Evolutionary conservation across 345 rosid genomes (phyloP).

Genomic region (Pistacia integerrima): DNA sequence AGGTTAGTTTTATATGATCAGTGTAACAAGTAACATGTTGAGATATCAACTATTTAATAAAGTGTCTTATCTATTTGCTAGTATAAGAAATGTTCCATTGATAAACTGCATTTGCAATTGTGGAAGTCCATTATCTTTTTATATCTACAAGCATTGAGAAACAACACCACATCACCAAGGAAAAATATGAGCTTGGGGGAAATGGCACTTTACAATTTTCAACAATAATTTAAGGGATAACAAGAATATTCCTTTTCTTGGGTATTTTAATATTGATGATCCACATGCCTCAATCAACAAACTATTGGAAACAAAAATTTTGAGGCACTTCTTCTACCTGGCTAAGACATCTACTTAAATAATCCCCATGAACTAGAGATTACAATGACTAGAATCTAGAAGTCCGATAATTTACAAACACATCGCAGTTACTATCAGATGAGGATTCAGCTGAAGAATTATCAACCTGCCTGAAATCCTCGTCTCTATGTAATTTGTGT

Average conservation of each 20-base stretch:
- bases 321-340: conserved; percentile 32
- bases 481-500: conserved; percentile 21
- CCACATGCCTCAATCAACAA: conserved; percentile 34
- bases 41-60: background rate
- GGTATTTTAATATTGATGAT: conserved; percentile 16
- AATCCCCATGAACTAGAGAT: conserved; percentile 29
- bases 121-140: background rate
- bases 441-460: conserved; percentile 29
- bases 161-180: background rate
- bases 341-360: conserved; percentile 24
- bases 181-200: background rate
- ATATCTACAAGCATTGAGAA: background rate
- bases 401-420: conserved; percentile 50
- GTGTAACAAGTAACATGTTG: background rate
- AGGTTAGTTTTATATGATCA: background rate
- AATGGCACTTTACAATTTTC: conserved; percentile 22
- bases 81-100: no score
- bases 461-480: conserved; percentile 26
- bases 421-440: conserved; percentile 30
- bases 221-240: conserved; percentile 5
- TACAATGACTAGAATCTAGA: conserved; percentile 38
- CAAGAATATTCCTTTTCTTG: conserved; percentile 24
- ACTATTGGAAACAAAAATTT: conserved; percentile 34
- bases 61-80: background rate
- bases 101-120: background rate